phyloP scores from a whole-genome alignment of 257 asterid genomes.

The Plantago elongata region DNA sequence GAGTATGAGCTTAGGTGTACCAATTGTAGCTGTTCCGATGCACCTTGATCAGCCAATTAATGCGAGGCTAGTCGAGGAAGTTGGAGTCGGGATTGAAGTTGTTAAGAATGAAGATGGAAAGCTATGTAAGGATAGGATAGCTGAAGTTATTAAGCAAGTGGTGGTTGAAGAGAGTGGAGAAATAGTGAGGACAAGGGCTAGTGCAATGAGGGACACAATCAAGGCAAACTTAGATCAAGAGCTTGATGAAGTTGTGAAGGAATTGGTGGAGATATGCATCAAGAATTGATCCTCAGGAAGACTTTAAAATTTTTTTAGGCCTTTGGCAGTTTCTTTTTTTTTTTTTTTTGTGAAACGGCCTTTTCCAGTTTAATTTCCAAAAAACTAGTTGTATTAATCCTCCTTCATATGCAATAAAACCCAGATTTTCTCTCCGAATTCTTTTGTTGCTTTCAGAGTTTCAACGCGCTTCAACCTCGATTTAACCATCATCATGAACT shows the following conservation, averaged over 20 bases:
- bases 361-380: too few species aligned
- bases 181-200: slow-evolving; percentile 19
- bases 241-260: slow-evolving; percentile 24
- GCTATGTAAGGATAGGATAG: slow-evolving; percentile 21
- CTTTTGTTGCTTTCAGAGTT: too few species aligned
- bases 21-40: slow-evolving; percentile 39
- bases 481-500: too few species aligned
- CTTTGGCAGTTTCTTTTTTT: too few species aligned
- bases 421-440: too few species aligned
- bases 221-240: slow-evolving; percentile 19
- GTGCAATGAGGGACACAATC: slow-evolving; percentile 18
- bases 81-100: slow-evolving; percentile 39
- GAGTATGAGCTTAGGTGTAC: slow-evolving; percentile 37
- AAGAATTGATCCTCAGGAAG: slow-evolving; percentile 9
- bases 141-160: slow-evolving; percentile 25
- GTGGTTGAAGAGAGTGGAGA: slow-evolving; percentile 27
- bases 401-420: too few species aligned
- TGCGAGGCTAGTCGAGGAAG: slow-evolving; percentile 38
- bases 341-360: too few species aligned
- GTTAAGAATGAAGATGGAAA: slow-evolving; percentile 23
- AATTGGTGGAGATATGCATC: slow-evolving; percentile 21
- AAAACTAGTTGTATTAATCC: too few species aligned
- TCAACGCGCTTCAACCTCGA: too few species aligned
- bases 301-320: too few species aligned
- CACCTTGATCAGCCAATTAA: slow-evolving; percentile 46